Percentiles rank a stretch among this genome's conserved stretches.
phyloP scores from a whole-genome alignment of 148 eudicot species.

The Arctostaphylos glauca region DNA sequence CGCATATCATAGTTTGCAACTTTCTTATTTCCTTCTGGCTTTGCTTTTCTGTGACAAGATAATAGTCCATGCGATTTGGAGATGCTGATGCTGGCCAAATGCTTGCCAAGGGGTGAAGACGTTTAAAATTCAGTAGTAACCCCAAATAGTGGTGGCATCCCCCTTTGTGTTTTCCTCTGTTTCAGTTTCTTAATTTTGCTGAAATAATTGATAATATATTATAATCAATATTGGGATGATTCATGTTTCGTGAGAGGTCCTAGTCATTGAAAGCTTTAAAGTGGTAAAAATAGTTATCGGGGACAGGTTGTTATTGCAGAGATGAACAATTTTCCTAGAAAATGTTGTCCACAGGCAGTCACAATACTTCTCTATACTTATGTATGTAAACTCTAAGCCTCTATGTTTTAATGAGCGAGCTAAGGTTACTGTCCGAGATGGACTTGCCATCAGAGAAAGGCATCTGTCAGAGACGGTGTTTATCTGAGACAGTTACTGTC shows the following conservation, averaged over 20 bases:
- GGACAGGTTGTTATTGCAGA: background rate
- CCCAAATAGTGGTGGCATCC: background rate
- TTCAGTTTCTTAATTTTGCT: background rate
- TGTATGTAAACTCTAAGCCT: background rate
- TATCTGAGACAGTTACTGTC: too few relatives aligned
- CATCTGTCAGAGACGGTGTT: too few relatives aligned
- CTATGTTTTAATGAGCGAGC: too few relatives aligned
- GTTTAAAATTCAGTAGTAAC: background rate
- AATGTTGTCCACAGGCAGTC: background rate
- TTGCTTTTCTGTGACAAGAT: background rate
- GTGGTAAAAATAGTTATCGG: background rate
- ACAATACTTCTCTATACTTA: background rate
- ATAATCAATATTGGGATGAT: background rate
- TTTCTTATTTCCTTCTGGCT: background rate
- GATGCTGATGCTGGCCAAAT: background rate
- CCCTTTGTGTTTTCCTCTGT: background rate
- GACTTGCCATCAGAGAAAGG: too few relatives aligned
- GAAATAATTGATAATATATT: background rate
- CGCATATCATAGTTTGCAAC: background rate
- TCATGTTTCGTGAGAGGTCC: background rate
- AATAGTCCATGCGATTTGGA: background rate
- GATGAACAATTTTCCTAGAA: too few relatives aligned
- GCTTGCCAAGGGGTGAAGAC: background rate
- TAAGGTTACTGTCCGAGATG: too few relatives aligned
- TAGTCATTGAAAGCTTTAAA: background rate